A percentile compares a stretch with the other conserved stretches of the same genome.
phyloP scores from a whole-genome alignment of 169 alveolate species.

The Plasmodium fragile region DNA sequence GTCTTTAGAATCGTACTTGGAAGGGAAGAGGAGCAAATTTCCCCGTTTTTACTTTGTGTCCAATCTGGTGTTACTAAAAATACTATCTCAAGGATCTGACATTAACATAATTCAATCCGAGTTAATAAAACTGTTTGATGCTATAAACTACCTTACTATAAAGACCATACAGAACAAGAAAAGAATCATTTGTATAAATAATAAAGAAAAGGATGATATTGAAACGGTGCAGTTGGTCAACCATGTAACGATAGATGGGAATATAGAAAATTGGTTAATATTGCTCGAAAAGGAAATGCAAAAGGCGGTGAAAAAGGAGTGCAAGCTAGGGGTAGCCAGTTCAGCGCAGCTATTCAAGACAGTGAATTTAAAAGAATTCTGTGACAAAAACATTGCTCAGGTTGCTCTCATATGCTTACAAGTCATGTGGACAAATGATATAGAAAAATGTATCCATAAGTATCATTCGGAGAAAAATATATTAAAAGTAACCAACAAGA shows the following conservation, averaged over 20 bases:
- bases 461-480: conserved; percentile 87
- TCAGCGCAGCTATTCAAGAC: conserved; percentile 87
- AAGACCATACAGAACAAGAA: conserved; percentile 83
- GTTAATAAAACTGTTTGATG: conserved; percentile 96
- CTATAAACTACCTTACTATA: conserved; percentile 93
- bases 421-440: conserved; percentile 95
- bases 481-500: conserved; percentile 82
- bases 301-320: conserved; percentile 89
- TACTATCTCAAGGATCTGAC: conserved; percentile 96
- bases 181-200: conserved; percentile 81
- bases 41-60: conserved; percentile 98
- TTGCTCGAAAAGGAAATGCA: conserved; percentile 94
- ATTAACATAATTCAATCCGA: conserved; percentile 95
- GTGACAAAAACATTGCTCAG: conserved; percentile 93
- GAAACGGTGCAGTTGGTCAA: conserved; percentile 92
- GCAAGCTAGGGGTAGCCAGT: conserved; percentile 88
- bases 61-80: conserved; percentile 95
- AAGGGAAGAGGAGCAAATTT: conserved; percentile 97
- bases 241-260: conserved; percentile 96
- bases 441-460: conserved; percentile 94
- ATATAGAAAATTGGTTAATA: conserved; percentile 97
- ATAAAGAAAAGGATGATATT: conserved; percentile 90
- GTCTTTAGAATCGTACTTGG: conserved; percentile 95
- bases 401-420: conserved; percentile 94
- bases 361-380: conserved; percentile 91